Evolutionary conservation across 345 rosid genomes (phyloP).

Genomic region (Hypericum perforatum): DNA sequence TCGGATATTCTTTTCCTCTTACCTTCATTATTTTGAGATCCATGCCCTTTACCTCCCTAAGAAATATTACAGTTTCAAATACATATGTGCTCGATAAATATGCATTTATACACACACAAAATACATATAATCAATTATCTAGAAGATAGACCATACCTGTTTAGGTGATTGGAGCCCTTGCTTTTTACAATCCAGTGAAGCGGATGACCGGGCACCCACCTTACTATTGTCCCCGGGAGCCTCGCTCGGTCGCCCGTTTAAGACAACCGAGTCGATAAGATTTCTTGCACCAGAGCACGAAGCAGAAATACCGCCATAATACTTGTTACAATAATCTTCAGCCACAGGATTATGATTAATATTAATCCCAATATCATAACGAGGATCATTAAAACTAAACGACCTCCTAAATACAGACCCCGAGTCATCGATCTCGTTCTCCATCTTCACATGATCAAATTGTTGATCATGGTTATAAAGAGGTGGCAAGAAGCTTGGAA

Average conservation of each 20-base stretch:
- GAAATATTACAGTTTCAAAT: no score
- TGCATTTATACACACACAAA: no score
- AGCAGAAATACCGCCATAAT: conserved; percentile 19
- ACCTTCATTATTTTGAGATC: conserved; percentile 35
- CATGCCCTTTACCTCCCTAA: conserved; percentile 39
- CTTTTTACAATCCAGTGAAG: conserved; percentile 42
- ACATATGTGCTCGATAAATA: no score
- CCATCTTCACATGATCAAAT: conserved; percentile 15
- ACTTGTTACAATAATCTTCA: conserved; percentile 19
- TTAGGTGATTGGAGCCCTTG: conserved; percentile 33
- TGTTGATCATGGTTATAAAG: conserved; percentile 11
- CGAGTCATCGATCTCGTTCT: conserved; percentile 13
- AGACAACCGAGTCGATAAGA: conserved; percentile 12
- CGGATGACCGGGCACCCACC: conserved; percentile 35
- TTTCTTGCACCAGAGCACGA: conserved; percentile 25
- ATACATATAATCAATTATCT: no score
- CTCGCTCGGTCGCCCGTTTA: conserved; percentile 33
- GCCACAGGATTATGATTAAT: neutral
- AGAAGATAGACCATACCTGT: no score
- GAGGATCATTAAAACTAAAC: conserved; percentile 7
- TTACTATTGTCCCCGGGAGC: conserved; percentile 36
- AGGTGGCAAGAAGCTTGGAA: conserved; percentile 16
- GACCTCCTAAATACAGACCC: conserved; percentile 10
- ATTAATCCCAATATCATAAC: conserved; percentile 18
- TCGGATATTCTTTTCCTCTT: conserved; percentile 54